phyloP scores from a whole-genome alignment of 768 basidiomycete species.

The Mycena chlorophos region DNA sequence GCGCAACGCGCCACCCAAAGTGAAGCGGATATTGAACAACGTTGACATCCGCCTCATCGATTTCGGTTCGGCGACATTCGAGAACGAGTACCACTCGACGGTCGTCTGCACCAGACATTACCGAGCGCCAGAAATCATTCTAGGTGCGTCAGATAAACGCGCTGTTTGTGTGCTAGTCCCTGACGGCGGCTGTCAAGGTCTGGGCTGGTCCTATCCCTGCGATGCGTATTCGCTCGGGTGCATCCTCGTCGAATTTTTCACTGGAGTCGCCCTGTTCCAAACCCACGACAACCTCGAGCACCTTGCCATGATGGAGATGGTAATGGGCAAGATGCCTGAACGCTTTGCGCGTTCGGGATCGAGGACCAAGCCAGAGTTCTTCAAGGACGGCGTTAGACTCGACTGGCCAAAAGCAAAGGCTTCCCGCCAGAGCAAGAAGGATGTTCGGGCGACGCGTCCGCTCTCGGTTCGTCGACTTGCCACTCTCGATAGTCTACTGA shows the following conservation, averaged over 20 bases:
- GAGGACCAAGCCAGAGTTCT: constrained; percentile 87
- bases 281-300: constrained; percentile 99
- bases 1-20: constrained; percentile 66
- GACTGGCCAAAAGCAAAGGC: constrained; percentile 93
- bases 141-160: constrained; percentile 53
- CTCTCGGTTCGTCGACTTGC: constrained; percentile 58
- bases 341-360: constrained; percentile 76
- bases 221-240: constrained; percentile 98
- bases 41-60: constrained; percentile 96
- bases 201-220: constrained; percentile 98
- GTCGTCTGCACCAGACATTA: constrained; percentile 99
- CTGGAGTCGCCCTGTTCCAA: constrained; percentile 97
- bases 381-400: constrained; percentile 80
- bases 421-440: constrained; percentile 88
- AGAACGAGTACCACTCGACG: constrained; percentile 96
- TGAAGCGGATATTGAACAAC: constrained; percentile 77
- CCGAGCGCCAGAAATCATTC: constrained; percentile 97
- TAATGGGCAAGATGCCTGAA: constrained; percentile 97
- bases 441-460: constrained; percentile 81
- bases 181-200: constrained; percentile 51
- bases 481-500: constrained; percentile 4
- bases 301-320: constrained; percentile 99
- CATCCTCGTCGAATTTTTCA: constrained; percentile 98
- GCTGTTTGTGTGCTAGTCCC: constrained; percentile 5
- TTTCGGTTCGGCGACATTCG: constrained; percentile 97